phyloP scores from a whole-genome alignment of 108 stramenopile genomes.

The Seminavis robusta region DNA sequence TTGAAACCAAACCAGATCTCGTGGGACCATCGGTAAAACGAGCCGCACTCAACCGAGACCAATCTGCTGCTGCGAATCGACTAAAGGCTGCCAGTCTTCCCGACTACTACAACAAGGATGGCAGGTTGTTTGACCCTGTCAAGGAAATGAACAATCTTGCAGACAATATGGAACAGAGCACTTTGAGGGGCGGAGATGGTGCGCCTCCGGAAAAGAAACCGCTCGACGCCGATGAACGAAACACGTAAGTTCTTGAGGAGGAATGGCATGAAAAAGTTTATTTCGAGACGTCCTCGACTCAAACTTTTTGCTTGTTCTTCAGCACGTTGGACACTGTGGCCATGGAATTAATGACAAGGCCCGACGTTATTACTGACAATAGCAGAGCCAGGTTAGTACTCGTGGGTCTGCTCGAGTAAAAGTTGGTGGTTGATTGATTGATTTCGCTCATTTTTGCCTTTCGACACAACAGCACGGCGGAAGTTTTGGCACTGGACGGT shows the following conservation, averaged over 20 bases:
- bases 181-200: slow-evolving; percentile 1
- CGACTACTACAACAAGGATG: slow-evolving; percentile 16
- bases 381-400: slow-evolving; percentile 36
- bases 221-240: too few relatives aligned
- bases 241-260: too few relatives aligned
- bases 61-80: slow-evolving; percentile 59
- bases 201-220: neutral
- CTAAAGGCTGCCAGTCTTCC: slow-evolving; percentile 61
- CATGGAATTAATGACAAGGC: slow-evolving; percentile 38
- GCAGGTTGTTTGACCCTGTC: slow-evolving; percentile 30
- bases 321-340: slow-evolving; percentile 38
- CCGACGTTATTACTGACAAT: slow-evolving; percentile 18
- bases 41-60: slow-evolving; percentile 68
- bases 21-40: slow-evolving; percentile 51
- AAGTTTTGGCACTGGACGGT: too few relatives aligned
- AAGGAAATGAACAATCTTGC: slow-evolving; percentile 62
- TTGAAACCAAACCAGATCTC: slow-evolving; percentile 56
- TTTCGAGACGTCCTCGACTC: too few relatives aligned
- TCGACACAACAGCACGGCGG: too few relatives aligned
- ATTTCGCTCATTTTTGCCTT: too few relatives aligned
- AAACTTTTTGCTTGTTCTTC: slow-evolving; percentile 14
- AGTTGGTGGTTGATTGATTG: too few relatives aligned
- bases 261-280: too few relatives aligned
- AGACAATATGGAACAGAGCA: slow-evolving; percentile 37
- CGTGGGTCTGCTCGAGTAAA: too few relatives aligned